phyloP scores from a whole-genome alignment of 805 yeast species.

The Starmerella roubikii region DNA sequence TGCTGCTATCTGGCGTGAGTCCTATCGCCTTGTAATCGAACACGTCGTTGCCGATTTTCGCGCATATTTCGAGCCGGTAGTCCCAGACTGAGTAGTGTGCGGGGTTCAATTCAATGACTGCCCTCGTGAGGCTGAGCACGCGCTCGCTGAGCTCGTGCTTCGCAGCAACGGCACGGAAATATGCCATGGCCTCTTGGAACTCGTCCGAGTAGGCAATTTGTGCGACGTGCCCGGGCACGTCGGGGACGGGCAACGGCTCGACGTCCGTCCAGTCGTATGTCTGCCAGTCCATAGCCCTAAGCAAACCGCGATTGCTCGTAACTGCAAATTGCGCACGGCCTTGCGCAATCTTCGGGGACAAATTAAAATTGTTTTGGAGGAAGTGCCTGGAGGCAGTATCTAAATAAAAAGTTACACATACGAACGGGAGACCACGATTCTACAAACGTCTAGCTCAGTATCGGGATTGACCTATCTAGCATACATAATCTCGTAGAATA shows the following conservation, averaged over 20 bases:
- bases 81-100: constrained; percentile 89
- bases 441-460: too few species aligned
- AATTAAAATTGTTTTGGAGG: too few species aligned
- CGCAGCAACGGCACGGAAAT: constrained; percentile 45
- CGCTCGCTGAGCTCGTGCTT: constrained; percentile 53
- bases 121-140: constrained; percentile 52
- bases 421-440: too few species aligned
- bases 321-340: too few species aligned
- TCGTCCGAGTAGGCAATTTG: constrained; percentile 51
- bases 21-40: constrained; percentile 17
- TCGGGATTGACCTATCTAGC: too few species aligned
- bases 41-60: constrained; percentile 25
- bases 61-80: constrained; percentile 26
- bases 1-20: constrained; percentile 21
- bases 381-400: too few species aligned
- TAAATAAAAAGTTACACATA: too few species aligned
- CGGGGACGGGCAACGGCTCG: constrained; percentile 23
- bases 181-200: constrained; percentile 48
- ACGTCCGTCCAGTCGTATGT: constrained; percentile 27
- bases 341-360: too few species aligned
- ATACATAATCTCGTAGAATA: too few species aligned
- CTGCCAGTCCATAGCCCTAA: constrained; percentile 7
- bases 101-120: constrained; percentile 54
- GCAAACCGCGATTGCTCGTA: neutral
- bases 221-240: constrained; percentile 25